Evolutionary conservation across 1,284 basidiomycete species (phyloP).

Genomic region (Sporisorium graminicola): DNA sequence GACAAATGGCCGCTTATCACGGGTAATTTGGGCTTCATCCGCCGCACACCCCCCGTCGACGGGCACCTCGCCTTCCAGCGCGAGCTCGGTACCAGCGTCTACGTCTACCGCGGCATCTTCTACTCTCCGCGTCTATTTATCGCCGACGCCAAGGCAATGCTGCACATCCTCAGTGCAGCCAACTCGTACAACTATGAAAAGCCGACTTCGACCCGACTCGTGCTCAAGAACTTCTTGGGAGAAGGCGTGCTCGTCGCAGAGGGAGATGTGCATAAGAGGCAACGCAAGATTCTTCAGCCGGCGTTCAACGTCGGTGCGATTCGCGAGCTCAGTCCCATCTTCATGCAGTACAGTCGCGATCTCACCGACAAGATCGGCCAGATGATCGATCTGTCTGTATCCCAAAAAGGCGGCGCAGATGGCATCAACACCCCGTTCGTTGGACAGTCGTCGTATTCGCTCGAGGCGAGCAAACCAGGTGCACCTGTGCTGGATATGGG

Average conservation of each 20-base stretch:
- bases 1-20: slow-evolving; percentile 30
- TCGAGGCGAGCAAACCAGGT: slow-evolving; percentile 24
- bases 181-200: slow-evolving; percentile 66
- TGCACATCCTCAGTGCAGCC: slow-evolving; percentile 58
- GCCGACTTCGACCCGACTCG: slow-evolving; percentile 30
- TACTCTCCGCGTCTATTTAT: slow-evolving; percentile 60
- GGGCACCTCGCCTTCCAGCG: slow-evolving; percentile 39
- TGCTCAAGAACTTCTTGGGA: slow-evolving; percentile 60
- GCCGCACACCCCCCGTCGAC: slow-evolving; percentile 35
- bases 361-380: slow-evolving; percentile 39
- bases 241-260: slow-evolving; percentile 63
- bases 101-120: slow-evolving; percentile 63
- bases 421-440: slow-evolving; percentile 24
- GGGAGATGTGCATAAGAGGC: slow-evolving; percentile 61
- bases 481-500: slow-evolving; percentile 47
- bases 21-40: slow-evolving; percentile 40
- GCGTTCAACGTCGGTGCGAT: slow-evolving; percentile 61
- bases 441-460: slow-evolving; percentile 14
- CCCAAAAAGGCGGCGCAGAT: slow-evolving; percentile 6
- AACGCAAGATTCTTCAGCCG: slow-evolving; percentile 62
- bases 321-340: slow-evolving; percentile 56
- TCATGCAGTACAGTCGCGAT: slow-evolving; percentile 42
- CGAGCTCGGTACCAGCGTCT: slow-evolving; percentile 43
- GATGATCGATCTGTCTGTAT: slow-evolving; percentile 44
- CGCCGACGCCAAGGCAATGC: slow-evolving; percentile 60